phyloP scores from a whole-genome alignment of 75 land plant genomes.

The Picea sitchensis region DNA sequence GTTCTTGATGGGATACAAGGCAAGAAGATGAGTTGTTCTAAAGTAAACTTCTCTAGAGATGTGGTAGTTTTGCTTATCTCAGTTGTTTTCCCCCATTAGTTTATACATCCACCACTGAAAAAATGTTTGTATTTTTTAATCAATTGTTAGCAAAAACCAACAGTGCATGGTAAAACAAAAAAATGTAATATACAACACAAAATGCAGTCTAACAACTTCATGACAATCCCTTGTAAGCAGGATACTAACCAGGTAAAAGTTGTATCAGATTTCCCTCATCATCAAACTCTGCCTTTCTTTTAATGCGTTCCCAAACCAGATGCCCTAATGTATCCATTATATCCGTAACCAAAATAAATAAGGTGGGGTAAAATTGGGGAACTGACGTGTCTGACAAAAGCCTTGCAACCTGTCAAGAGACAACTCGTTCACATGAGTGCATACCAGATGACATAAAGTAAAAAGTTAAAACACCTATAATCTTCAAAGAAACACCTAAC shows the following conservation, averaged over 20 bases:
- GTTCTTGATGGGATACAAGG: too few relatives aligned
- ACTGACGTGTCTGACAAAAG: conserved; percentile 80
- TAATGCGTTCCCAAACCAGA: conserved; percentile 86
- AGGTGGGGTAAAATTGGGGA: conserved; percentile 72
- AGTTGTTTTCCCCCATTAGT: too few relatives aligned
- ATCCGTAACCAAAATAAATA: conserved; percentile 75
- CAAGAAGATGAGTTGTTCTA: too few relatives aligned
- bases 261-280: conserved; percentile 56
- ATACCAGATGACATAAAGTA: too few relatives aligned
- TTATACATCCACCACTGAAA: too few relatives aligned
- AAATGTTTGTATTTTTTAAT: neutral
- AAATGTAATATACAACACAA: neutral
- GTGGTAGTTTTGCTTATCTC: too few relatives aligned
- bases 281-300: conserved; percentile 61
- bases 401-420: conserved; percentile 63
- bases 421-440: too few relatives aligned
- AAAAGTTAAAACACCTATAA: too few relatives aligned
- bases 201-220: neutral
- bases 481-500: too few relatives aligned
- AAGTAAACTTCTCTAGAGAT: too few relatives aligned
- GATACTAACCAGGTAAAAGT: conserved; percentile 50
- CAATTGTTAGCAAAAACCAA: neutral
- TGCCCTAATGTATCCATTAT: conserved; percentile 78
- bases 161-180: neutral
- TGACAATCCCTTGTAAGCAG: neutral